Evolutionary conservation across 768 basidiomycete genomes (phyloP).

Genomic region (Krasilnikovozyma curviuscula): DNA sequence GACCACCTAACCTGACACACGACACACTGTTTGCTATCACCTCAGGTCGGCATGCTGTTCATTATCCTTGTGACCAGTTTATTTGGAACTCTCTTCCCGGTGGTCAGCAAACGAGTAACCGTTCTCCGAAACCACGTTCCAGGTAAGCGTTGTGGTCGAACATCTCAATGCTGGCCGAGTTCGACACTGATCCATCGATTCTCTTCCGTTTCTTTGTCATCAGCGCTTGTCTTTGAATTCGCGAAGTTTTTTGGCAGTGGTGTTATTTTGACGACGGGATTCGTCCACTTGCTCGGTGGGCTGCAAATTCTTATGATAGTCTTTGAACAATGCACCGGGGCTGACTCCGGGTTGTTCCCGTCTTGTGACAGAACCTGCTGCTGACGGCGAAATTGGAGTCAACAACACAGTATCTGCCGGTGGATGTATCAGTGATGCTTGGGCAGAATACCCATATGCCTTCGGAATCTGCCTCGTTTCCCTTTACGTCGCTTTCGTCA

Average conservation of each 20-base stretch:
- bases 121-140: slow-evolving; percentile 28
- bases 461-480: slow-evolving; percentile 19
- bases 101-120: slow-evolving; percentile 37
- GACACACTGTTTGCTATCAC: no score
- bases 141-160: slow-evolving; percentile 16
- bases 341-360: neutral
- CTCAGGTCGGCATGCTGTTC: no score
- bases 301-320: slow-evolving; percentile 1
- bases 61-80: slow-evolving; percentile 45
- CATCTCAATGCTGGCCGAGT: slow-evolving; percentile 12
- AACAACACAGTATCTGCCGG: slow-evolving; percentile 9
- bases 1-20: no score
- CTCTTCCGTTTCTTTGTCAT: neutral
- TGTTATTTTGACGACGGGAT: slow-evolving; percentile 19
- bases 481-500: slow-evolving; percentile 53
- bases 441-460: slow-evolving; percentile 20
- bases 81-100: slow-evolving; percentile 49
- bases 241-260: slow-evolving; percentile 15
- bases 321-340: neutral
- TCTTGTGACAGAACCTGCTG: slow-evolving; percentile 3
- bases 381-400: slow-evolving; percentile 14
- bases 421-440: slow-evolving; percentile 18
- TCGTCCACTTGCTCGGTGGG: slow-evolving; percentile 19
- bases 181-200: no score
- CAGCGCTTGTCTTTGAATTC: no score